Evolutionary conservation across 441 rosid genomes (phyloP), one percentile per base, ranked within the genome.

Genomic region (Gossypium davidsonii): DNA sequence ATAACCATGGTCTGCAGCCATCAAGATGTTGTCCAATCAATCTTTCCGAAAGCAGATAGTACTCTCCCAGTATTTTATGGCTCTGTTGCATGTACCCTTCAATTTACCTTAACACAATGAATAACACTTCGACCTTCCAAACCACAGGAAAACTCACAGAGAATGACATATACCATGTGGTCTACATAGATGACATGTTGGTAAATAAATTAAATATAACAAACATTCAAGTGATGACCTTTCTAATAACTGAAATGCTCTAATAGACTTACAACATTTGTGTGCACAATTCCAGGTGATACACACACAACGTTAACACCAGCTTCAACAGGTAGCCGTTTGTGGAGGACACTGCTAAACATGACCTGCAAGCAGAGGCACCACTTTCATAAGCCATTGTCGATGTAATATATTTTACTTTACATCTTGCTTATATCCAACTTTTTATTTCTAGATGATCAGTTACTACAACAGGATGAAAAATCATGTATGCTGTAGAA

Each of bases 291-390:
- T 79, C 99, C 99, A 53, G 98, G 99, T 0, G 98, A 92, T 58
- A 87, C 85, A 77, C 99, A 94, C 60, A 92, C 61, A 56, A 90
- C 90, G 70, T 85, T 92, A 57, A 94, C 85, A 82, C 96, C 97
- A 65, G 97, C 79, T 89, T 94, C 98, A 76, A 87, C 88, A 81
- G 99, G 99, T 65, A 94, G 80, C 77, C 88, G 85, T 76, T 81
- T 90, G 58, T 91, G 93, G 72, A 94, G 97, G 79, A 86, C 80
- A 79, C 94, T 90, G 72, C 94, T 94, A 81, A 94, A 94, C 96
- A 87, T 94, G 71, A 94, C 86, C 98, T 94, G 91, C 83, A 91
- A 81, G 73, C 49, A 69, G 80, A 73, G 52, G 46, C 46, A 71
- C 58, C 58, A 68, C 15, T 48, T 44, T 76, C 21, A 58, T 49